phyloP scores from a whole-genome alignment of 352 stramenopile genomes.

The Discostella stelligera region DNA sequence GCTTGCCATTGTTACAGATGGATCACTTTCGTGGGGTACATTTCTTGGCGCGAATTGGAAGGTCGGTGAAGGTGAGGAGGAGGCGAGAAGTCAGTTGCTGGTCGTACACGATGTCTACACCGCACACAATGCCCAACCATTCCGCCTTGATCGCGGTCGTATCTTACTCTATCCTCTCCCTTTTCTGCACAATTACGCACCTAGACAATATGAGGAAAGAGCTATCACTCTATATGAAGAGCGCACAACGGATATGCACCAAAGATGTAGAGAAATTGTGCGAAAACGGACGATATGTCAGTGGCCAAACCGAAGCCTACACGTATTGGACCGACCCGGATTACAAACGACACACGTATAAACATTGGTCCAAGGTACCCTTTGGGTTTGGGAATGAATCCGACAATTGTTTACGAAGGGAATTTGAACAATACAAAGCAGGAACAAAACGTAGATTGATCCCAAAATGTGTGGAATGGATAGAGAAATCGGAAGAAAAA shows the following conservation, averaged over 20 bases:
- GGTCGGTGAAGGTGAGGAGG: slow-evolving; percentile 30
- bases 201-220: slow-evolving; percentile 27
- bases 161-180: background rate
- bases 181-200: background rate
- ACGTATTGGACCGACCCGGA: slow-evolving; percentile 11
- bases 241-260: slow-evolving; percentile 26
- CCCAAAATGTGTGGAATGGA: slow-evolving; percentile 38
- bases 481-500: slow-evolving; percentile 26
- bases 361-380: slow-evolving; percentile 20
- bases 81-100: background rate
- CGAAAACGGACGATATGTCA: slow-evolving; percentile 14
- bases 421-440: slow-evolving; percentile 23
- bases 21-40: slow-evolving; percentile 18
- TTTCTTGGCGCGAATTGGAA: slow-evolving; percentile 36
- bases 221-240: slow-evolving; percentile 21
- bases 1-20: slow-evolving; percentile 1
- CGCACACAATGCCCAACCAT: background rate
- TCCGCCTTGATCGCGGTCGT: slow-evolving; percentile 1
- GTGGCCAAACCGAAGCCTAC: slow-evolving; percentile 6
- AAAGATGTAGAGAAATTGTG: slow-evolving; percentile 22
- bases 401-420: slow-evolving; percentile 27
- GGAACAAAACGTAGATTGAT: slow-evolving; percentile 22
- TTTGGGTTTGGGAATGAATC: slow-evolving; percentile 23
- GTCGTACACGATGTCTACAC: background rate
- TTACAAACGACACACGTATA: slow-evolving; percentile 35